Base-by-base conservation (phyloP, 2,329 filamentous ascomycete species). In the Diaporthe australafricana region DNA sequence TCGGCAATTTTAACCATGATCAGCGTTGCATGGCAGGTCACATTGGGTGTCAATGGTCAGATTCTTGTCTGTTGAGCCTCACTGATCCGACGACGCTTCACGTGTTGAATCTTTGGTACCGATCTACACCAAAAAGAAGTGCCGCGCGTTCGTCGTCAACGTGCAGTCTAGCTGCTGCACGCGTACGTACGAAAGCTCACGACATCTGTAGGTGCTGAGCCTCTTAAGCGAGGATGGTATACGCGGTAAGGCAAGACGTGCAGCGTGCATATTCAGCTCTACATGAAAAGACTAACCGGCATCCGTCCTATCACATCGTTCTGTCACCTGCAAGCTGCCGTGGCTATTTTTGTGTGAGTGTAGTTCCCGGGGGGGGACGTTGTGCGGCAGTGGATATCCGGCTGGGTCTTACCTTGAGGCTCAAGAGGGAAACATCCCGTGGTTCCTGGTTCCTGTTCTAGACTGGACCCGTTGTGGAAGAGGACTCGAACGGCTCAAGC, bases 401-500 rank as follows among this genome's bases (percentile, higher is more conserved):
- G 35, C 45, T 2, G 45, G 45, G 57, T 12, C 11, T 17, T 7
- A 35, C 42, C 42, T 63, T 35, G 42, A 12, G 27, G n/a, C 7
- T 22, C 27, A 5, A n/a, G n/a, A n/a, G n/a, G 42, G 45, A 65
- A 50, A 65, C 45, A 20, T 25, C 2, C 60, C 25, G n/a, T 48
- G 5, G 12, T 11, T 30, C 9, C 20, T 20, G 27, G 5, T 35
- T 50, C 42, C 45, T 27, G 45, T 50, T 65, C 42, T 27, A 50
- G 60, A 50, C 45, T 27, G 4, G 4, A 7, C 30, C 60, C 30
- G 60, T 25, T 25, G 30, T 25, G 30, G 30, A n/a, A n/a, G 25
- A 42, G 50, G 60, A 42, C 60, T 65, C 45, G 14, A 45, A 50
- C 25, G 27, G 60, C 14, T 65, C 45, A 65, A 50, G 45, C 45